Evolutionary conservation across 73 alveolate genomes (phyloP).

Genomic region (Paramecium sexaurelia): DNA sequence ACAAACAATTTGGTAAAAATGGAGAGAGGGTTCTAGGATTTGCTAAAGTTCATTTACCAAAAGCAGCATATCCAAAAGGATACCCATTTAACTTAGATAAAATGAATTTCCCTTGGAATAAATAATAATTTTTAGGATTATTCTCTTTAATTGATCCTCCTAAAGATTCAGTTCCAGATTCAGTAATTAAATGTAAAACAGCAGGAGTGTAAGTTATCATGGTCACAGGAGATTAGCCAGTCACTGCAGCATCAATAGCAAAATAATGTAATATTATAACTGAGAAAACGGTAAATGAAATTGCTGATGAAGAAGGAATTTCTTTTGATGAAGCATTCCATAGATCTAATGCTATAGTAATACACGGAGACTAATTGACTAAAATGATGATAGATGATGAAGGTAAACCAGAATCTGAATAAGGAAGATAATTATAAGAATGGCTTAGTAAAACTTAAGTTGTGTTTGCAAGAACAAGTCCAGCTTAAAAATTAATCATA

Average conservation of each 20-base stretch:
- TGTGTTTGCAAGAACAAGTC: conserved; percentile 97
- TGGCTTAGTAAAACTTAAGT: conserved; percentile 86
- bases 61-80: conserved; percentile 56
- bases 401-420: conserved; percentile 79
- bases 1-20: conserved; percentile 74
- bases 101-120: conserved; percentile 76
- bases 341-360: conserved; percentile 76
- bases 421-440: conserved; percentile 72
- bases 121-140: conserved; percentile 85
- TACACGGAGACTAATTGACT: conserved; percentile 85
- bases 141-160: conserved; percentile 97
- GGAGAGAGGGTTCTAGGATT: conserved; percentile 93
- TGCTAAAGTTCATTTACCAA: conserved; percentile 72
- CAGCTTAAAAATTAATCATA: conserved; percentile 92
- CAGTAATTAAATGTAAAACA: conserved; percentile 84
- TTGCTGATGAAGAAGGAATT: conserved; percentile 74
- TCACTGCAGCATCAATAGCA: conserved; percentile 98
- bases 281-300: conserved; percentile 75
- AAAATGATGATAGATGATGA: conserved; percentile 73
- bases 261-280: conserved; percentile 79
- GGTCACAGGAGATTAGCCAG: conserved; percentile 98
- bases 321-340: conserved; percentile 78
- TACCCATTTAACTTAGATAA: conserved; percentile 70
- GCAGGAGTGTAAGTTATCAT: conserved; percentile 98
- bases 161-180: conserved; percentile 83